A percentile compares a stretch with the other conserved stretches of the same genome.
Conservation (phyloP, 257 asterid species). For the Nyctanthes arbortristis region DNA sequence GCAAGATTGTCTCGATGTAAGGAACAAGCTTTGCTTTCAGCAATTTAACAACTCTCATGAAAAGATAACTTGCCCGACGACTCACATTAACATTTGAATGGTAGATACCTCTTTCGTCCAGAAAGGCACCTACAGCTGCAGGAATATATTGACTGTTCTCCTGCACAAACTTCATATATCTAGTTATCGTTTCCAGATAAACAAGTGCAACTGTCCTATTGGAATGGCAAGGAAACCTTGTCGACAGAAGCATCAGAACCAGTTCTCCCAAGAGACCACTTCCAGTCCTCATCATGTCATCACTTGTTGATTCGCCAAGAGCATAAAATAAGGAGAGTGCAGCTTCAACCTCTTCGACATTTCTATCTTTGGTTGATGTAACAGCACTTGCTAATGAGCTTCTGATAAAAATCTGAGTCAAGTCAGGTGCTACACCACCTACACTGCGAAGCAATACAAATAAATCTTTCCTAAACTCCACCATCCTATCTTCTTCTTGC, state of each 20-base stretch:
- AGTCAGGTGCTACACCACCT: conserved; percentile 88
- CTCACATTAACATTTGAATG: conserved; percentile 80
- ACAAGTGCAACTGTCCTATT: conserved; percentile 87
- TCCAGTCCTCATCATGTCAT: conserved; percentile 63
- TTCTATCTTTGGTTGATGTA: conserved; percentile 61
- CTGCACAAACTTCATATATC: conserved; percentile 72
- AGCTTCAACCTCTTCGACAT: conserved; percentile 92
- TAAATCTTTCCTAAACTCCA: conserved; percentile 86
- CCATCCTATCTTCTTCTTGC: conserved; percentile 93
- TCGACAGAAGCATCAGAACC: conserved; percentile 72
- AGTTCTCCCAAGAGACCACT: conserved; percentile 68
- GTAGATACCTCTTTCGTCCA: conserved; percentile 93
- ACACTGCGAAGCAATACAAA: conserved; percentile 72
- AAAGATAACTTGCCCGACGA: conserved; percentile 87
- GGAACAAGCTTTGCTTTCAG: conserved; percentile 87
- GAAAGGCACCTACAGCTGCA: conserved; percentile 70
- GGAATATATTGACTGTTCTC: conserved; percentile 84
- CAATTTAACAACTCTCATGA: conserved; percentile 86
- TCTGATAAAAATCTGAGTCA: conserved; percentile 72
- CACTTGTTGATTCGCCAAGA: conserved; percentile 78
- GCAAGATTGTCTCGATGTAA: conserved; percentile 85
- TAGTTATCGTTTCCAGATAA: conserved; percentile 81
- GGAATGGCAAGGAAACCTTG: conserved; percentile 83
- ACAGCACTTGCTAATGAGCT: conserved; percentile 65
- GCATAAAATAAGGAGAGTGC: conserved; percentile 86